Percentiles rank a stretch among this genome's conserved stretches.
phyloP scores from a whole-genome alignment of 2,329 filamentous ascomycete species.

The Colletotrichum chrysophilum region DNA sequence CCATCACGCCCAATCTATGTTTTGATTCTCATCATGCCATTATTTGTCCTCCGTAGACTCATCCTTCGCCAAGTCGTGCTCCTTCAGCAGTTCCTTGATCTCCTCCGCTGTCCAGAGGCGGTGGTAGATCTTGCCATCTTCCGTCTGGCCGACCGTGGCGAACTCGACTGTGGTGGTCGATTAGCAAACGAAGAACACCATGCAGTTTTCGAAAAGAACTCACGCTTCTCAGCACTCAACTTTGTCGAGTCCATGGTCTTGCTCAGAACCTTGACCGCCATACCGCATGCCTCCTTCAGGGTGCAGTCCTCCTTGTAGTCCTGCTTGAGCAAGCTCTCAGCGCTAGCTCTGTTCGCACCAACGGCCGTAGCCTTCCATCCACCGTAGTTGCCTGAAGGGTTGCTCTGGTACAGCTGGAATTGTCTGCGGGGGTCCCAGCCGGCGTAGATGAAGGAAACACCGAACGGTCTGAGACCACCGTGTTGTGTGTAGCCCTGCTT shows the following conservation, averaged over 20 bases:
- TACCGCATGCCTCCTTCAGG: conserved; percentile 92
- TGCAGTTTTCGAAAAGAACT: conserved; percentile 43
- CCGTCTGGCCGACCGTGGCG: conserved; percentile 94
- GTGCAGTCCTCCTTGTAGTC: conserved; percentile 99
- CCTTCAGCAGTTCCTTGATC: conserved; percentile 91
- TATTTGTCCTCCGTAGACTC: conserved; percentile 74
- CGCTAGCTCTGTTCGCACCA: conserved; percentile 96
- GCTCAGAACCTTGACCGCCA: conserved; percentile 98
- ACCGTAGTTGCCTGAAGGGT: conserved; percentile 97
- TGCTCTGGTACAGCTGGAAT: conserved; percentile 99
- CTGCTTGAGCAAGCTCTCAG: conserved; percentile 96
- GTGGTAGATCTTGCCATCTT: conserved; percentile 96
- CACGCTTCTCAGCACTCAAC: conserved; percentile 98
- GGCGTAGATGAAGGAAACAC: conserved; percentile 99
- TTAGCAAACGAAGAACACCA: conserved; percentile 11
- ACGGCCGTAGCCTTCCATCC: conserved; percentile 99
- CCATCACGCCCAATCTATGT: conserved; percentile 19
- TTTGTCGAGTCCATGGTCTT: conserved; percentile 99
- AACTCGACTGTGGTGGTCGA: conserved; percentile 78
- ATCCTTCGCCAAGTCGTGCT: conserved; percentile 92
- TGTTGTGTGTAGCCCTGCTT: conserved; percentile 99
- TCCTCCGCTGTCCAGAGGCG: conserved; percentile 96
- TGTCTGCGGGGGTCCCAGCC: conserved; percentile 95
- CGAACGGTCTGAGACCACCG: conserved; percentile 96
- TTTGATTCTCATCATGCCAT: conserved; percentile 21